Conservation (phyloP, 257 asterid genomes). For the Nicotiana tabacum region DNA sequence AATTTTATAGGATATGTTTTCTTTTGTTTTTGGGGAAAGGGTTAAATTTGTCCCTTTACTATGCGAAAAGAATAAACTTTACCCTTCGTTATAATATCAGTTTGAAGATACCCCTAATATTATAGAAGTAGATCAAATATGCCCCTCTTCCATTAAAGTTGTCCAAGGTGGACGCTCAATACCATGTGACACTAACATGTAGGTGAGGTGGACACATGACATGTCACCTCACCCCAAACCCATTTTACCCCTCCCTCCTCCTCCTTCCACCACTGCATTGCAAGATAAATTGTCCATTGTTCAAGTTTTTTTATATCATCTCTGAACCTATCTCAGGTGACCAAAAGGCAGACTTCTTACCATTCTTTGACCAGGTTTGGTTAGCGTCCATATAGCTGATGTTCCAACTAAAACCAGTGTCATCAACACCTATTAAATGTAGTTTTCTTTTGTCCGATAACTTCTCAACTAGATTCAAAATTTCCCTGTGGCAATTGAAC, state of each 20-base stretch:
- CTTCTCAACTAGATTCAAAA: slow-evolving; percentile 43
- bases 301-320: slow-evolving; percentile 45
- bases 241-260: no score
- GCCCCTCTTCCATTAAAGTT: no score
- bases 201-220: no score
- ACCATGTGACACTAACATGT: no score
- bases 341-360: slow-evolving; percentile 51
- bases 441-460: slow-evolving; percentile 36
- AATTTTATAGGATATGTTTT: neutral
- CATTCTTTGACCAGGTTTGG: slow-evolving; percentile 22
- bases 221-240: no score
- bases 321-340: slow-evolving; percentile 37
- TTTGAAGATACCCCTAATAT: no score
- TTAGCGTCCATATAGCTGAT: slow-evolving; percentile 26
- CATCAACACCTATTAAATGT: slow-evolving; percentile 42
- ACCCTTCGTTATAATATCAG: no score
- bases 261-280: slow-evolving; percentile 24
- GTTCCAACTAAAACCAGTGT: slow-evolving; percentile 38
- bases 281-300: slow-evolving; percentile 73
- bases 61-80: no score
- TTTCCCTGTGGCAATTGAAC: slow-evolving; percentile 26
- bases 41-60: no score
- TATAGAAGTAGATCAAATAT: no score
- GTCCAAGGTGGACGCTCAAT: no score
- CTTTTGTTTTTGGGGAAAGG: neutral